Evolutionary conservation across 768 basidiomycete genomes (phyloP), one percentile per base, ranked within the genome.

Genomic region (Galerina sulciceps): DNA sequence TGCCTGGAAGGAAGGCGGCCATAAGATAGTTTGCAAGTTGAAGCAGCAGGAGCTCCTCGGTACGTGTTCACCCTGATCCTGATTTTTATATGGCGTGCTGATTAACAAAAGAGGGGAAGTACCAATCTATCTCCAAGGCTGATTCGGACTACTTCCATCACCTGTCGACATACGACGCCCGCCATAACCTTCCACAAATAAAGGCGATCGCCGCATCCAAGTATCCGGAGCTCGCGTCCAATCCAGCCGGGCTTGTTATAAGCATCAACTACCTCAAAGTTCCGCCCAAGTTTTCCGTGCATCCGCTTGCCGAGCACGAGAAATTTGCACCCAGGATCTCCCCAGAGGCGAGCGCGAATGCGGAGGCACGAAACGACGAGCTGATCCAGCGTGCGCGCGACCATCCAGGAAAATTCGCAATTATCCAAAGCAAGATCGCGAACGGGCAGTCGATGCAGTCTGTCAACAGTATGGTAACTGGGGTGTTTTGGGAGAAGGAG

Each of bases 1-100:
- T 3, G 73, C 72, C 2, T 76, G 76, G 76, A 75, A 77, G 41
- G 70, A 73, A 50, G 73, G 26, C 68, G 72, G 73, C 10, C 76
- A 77, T 63, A 73, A 69, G 58, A 60, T 57, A 2, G 73, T 73
- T 60, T 77, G 75, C 63, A 74, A 75, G 53, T 45, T 76, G 58
- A 77, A 78, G 59, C 73, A 76, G 55, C 68, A 68, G 41, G 75
- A 76, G 58, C 65, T 73, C 13, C 58, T 71, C 6, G 75, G 75
- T 76, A 55, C 3, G 66, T 57, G 10, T 10, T 43, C 15, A 10
- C 42, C 23, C 14, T 42, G 17, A 9, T 44, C n/a, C 14, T 11
- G 20, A 22, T 18, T 15, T 38, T 23, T 14, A n/a, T 9, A 10
- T 6, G 10, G 9, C 36, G 26, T 37, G 35, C 22, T 35, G 13